Conservation (phyloP, 2,329 filamentous ascomycete genomes). For the Aspergillus sp. region DNA sequence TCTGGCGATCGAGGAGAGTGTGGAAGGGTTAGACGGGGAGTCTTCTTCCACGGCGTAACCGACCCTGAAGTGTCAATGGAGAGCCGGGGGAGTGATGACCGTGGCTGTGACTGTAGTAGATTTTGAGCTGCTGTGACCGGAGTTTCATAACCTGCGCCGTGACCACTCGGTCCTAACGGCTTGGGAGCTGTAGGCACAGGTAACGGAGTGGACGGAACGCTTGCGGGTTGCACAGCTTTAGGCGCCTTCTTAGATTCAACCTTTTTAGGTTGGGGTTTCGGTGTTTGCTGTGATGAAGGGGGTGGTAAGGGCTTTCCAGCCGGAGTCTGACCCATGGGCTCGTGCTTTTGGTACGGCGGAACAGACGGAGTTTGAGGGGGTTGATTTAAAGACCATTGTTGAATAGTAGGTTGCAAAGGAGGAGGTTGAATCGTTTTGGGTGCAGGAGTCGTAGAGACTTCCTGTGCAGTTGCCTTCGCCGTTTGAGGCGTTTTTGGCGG, state of each 20-base stretch:
- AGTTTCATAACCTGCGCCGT: conserved; percentile 26
- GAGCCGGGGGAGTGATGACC: conserved; percentile 30
- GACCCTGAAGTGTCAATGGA: conserved; percentile 42
- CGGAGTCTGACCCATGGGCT: conserved; percentile 14
- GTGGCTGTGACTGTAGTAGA: conserved; percentile 21
- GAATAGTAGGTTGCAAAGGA: conserved; percentile 33
- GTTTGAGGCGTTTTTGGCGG: conserved; percentile 7
- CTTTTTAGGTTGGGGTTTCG: conserved; percentile 16
- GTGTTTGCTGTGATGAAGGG: conserved; percentile 18
- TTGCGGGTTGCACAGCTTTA: conserved; percentile 17
- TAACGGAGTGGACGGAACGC: conserved; percentile 30
- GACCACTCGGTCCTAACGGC: conserved; percentile 25
- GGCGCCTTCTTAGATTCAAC: conserved; percentile 13
- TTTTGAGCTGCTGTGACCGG: conserved; percentile 27
- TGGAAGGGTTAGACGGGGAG: conserved; percentile 34
- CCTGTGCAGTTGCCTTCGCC: conserved; percentile 17
- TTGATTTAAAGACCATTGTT: conserved; percentile 38
- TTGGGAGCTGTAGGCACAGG: conserved; percentile 18
- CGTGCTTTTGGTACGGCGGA: conserved; percentile 19
- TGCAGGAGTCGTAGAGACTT: conserved; percentile 12
- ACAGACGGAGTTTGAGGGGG: conserved; percentile 31
- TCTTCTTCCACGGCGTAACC: conserved; percentile 45
- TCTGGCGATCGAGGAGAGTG: conserved; percentile 40
- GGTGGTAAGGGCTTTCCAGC: conserved; percentile 20
- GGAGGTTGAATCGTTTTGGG: conserved; percentile 19